phyloP scores from a whole-genome alignment of 768 basidiomycete genomes.

The Cystobasidiopsis lactophilus region DNA sequence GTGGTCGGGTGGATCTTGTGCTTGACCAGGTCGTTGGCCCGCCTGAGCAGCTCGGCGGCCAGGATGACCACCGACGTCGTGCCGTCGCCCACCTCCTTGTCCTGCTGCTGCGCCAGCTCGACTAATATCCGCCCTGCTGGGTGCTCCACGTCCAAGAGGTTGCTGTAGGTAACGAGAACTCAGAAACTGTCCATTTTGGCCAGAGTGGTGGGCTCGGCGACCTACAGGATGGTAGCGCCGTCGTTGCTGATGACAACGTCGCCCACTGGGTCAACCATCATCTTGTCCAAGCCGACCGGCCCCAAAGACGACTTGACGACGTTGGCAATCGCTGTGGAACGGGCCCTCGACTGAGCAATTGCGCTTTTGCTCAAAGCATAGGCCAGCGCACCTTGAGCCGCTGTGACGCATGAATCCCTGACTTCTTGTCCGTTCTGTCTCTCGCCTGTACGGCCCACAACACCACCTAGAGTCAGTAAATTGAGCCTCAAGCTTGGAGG shows the following conservation, averaged over 20 bases:
- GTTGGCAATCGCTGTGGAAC: slow-evolving; percentile 82
- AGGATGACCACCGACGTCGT: slow-evolving; percentile 97
- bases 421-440: slow-evolving; percentile 40
- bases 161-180: too few species aligned
- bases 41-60: slow-evolving; percentile 83
- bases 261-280: slow-evolving; percentile 24
- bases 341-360: slow-evolving; percentile 49
- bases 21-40: slow-evolving; percentile 94
- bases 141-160: slow-evolving; percentile 78
- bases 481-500: too few species aligned
- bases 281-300: slow-evolving; percentile 31
- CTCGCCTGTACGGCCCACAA: too few species aligned
- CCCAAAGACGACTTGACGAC: slow-evolving; percentile 90
- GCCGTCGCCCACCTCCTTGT: slow-evolving; percentile 97
- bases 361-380: slow-evolving; percentile 13
- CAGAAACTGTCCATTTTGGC: too few species aligned
- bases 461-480: too few species aligned
- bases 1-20: slow-evolving; percentile 97
- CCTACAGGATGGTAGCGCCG: slow-evolving; percentile 95
- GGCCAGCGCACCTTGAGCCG: slow-evolving; percentile 3
- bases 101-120: slow-evolving; percentile 95
- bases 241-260: slow-evolving; percentile 99
- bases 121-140: slow-evolving; percentile 95
- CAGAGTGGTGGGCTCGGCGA: too few species aligned
- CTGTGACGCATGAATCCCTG: neutral